Evolutionary conservation across 2,329 filamentous ascomycete genomes (phyloP).

Genomic region (Claviceps monticola): DNA sequence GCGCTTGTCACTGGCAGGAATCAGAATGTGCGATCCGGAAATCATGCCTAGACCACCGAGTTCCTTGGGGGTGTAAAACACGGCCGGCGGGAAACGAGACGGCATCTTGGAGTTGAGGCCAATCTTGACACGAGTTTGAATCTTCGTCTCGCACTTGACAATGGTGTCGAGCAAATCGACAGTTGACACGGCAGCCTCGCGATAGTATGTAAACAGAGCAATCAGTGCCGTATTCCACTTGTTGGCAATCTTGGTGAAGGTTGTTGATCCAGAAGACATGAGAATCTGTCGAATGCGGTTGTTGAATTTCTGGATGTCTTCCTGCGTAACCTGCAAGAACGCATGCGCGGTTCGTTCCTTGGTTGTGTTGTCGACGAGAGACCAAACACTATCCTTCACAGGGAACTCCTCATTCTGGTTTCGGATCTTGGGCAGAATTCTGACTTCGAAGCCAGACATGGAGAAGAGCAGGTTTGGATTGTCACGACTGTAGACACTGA

Average conservation of each 20-base stretch:
- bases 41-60: constrained; percentile 97
- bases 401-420: constrained; percentile 95
- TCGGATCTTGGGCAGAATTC: constrained; percentile 86
- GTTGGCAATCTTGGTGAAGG: constrained; percentile 98
- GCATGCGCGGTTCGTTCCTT: constrained; percentile 96
- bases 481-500: constrained; percentile 93
- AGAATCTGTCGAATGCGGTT: constrained; percentile 96
- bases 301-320: constrained; percentile 98
- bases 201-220: constrained; percentile 95
- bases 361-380: constrained; percentile 85
- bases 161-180: constrained; percentile 91
- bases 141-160: constrained; percentile 99
- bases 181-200: constrained; percentile 91
- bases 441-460: constrained; percentile 96
- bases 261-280: constrained; percentile 98
- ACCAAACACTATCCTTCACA: constrained; percentile 97
- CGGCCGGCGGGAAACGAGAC: constrained; percentile 91
- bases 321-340: constrained; percentile 93
- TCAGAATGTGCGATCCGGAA: constrained; percentile 93
- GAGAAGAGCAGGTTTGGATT: constrained; percentile 95
- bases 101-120: constrained; percentile 99
- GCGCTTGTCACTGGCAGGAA: constrained; percentile 91
- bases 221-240: constrained; percentile 99
- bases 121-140: constrained; percentile 97
- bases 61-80: constrained; percentile 98